These are phyloP conservation scores for Ganoderma resinaceum DNA, from an alignment of 1,284 basidiomycete species.

Conservation along the genomic window DNA sequence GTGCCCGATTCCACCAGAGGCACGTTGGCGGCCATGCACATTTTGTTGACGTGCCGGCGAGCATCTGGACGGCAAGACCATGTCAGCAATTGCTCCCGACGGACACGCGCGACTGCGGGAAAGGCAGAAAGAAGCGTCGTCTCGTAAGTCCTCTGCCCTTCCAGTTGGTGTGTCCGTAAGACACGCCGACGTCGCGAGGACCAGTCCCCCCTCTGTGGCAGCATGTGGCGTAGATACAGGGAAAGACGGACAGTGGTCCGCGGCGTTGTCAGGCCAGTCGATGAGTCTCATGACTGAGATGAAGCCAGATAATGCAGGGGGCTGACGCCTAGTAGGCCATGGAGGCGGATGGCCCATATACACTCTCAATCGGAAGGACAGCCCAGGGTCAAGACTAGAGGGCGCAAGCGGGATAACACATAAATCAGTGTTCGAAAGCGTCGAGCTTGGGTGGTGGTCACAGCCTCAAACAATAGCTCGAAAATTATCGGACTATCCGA, in stretches of 20 bases:
- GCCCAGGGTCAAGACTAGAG: background rate
- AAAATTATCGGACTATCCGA: background rate
- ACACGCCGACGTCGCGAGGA: background rate
- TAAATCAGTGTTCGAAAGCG: background rate
- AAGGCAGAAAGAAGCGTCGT: background rate
- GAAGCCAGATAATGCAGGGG: background rate
- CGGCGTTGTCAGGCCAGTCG: background rate
- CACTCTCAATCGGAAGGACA: background rate
- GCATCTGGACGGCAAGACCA: slow-evolving; percentile 63
- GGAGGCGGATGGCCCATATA: too few species aligned
- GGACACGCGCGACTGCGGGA: background rate
- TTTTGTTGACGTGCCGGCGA: slow-evolving; percentile 93
- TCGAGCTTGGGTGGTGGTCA: background rate
- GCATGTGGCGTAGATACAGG: background rate
- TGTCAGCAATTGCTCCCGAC: background rate
- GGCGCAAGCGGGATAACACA: background rate
- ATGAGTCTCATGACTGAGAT: background rate
- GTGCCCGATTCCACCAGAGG: slow-evolving; percentile 98
- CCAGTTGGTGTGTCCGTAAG: background rate
- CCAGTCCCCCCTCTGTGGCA: background rate
- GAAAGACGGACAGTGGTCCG: background rate
- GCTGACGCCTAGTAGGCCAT: background rate
- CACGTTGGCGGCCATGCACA: slow-evolving; percentile 92
- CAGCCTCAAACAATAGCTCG: background rate
- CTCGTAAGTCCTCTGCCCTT: background rate